Percentiles rank a stretch among this genome's conserved stretches.
Conservation (phyloP, 345 rosid genomes). For the Boechera stricta region DNA sequence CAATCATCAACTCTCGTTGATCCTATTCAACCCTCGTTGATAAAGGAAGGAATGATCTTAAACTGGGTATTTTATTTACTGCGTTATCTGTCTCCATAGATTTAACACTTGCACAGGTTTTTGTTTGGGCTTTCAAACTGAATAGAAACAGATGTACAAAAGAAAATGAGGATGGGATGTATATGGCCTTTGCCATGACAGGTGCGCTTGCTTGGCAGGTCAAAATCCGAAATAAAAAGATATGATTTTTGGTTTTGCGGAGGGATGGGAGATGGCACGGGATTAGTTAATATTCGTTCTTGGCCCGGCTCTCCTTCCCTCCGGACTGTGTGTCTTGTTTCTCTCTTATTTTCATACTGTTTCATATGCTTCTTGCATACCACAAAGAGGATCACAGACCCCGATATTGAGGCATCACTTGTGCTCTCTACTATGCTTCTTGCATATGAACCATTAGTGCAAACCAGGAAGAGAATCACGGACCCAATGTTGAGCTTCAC, state of each 20-base stretch:
- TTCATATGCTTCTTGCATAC: slow-evolving; percentile 4
- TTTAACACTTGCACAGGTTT: background rate
- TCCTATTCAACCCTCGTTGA: too few species aligned
- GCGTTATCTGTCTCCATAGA: background rate
- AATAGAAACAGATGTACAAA: background rate
- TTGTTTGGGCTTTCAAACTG: slow-evolving; percentile 8
- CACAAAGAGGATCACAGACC: background rate
- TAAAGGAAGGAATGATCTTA: too few species aligned
- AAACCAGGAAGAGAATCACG: background rate
- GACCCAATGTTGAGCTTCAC: too few species aligned
- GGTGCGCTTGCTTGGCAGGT: slow-evolving; percentile 44
- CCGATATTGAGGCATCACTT: background rate
- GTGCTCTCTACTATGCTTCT: background rate
- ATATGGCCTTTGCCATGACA: slow-evolving; percentile 35
- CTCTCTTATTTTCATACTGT: background rate
- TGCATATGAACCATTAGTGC: slow-evolving; percentile 18
- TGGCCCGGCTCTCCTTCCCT: slow-evolving; percentile 18
- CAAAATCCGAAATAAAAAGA: slow-evolving; percentile 10
- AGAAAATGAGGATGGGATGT: background rate
- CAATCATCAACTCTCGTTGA: background rate
- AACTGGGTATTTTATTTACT: background rate
- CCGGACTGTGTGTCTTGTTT: background rate
- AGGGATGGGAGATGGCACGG: slow-evolving; percentile 27
- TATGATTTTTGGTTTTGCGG: slow-evolving; percentile 1
- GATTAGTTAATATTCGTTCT: background rate